Evolutionary conservation across 2,329 filamentous ascomycete species (phyloP), one percentile per base, ranked within the genome.

Genomic region (Alternaria consortialis): DNA sequence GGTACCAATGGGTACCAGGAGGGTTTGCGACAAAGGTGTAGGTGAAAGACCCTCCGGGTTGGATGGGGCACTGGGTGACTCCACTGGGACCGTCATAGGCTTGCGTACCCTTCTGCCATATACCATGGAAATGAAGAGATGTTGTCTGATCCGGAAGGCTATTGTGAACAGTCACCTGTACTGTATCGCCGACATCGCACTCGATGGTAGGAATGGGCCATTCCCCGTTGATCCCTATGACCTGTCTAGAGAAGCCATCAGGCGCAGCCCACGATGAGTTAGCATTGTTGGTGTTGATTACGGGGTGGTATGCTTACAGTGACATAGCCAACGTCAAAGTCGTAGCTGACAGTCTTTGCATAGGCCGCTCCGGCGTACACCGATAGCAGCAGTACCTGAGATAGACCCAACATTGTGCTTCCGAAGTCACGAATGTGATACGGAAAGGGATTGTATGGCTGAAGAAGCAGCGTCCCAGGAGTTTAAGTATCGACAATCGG

Each of bases 11-110:
- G 2, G 84, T 86, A 15, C 85, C 85, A 79, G 53, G 77, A 72
- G 73, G 81, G 76, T 60, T 84, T 71, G 57, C 84, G 0, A 86
- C 87, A 73, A 93, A 93, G 15, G 85, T 85, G 74, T 93, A 93
- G 0, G 84, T 87, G 63, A 90, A 90, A 1, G 81, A 86, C 2
- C 82, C 79, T 1, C 87, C 87, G 0, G 90, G 87, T 0, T 86
- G 83, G 47, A 93, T 89, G 0, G 71, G 72, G 29, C 72, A 74
- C 51, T 77, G 90, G 0, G 89, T 87, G 0, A 92, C 91, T 74
- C 93, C 91, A 88, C 93, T 93, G 48, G 90, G 83, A 8, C 91
- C 91, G 75, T 94, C 91, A 88, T 93, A 92, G 51, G 88, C 82
- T 9, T 82, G 85, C 0, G 86, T 88, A 23, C 87, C 53, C 3